Evolutionary conservation across 345 rosid genomes (phyloP), one percentile per base, ranked within the genome.

Genomic region (Camelina neglecta): DNA sequence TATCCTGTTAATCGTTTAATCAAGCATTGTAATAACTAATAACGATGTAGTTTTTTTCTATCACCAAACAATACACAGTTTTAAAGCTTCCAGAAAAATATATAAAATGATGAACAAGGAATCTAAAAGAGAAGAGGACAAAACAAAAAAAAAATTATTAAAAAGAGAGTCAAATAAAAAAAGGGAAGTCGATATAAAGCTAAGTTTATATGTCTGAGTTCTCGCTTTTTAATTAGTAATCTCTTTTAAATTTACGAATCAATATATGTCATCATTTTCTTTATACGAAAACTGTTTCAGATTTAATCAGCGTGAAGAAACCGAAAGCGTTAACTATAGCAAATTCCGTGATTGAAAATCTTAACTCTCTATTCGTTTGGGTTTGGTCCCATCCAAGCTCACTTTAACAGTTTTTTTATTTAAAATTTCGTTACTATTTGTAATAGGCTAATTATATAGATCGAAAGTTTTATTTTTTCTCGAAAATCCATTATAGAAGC

Each of bases 281-380:
- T 39, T 10, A 31, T 16, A 38, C 3, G 7, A 68, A 38, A 61
- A 41, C 11, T 51, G 47, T 48, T 49, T 26, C 39, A 50, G 47
- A 48, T 51, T 36, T 13, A 29, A 24, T 54, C 16, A 38, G 61
- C 71, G 60, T 70, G 61, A 55, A 76, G 66, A 65, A 70, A 57
- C 48, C 45, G 42, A 71, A 77, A 77, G 72, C 54, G 53, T 64
- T 63, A 56, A 65, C 13, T 45, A 29, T 29, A 57, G 65, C 21
- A 48, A 65, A 38, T 77, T 71, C 72, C 62, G 66, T 71, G 41
- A 59, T 49, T 64, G 47, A 62, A 62, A 53, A 67, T 61, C 15
- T 53, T 68, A 41, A 44, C 41, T 67, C 50, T 49, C 50, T 53
- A 41, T 53, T 11, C 31, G 64, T 20, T 64, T 64, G 66, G 71